A percentile compares a stretch with the other conserved stretches of the same genome.
These are phyloP conservation scores for Madurella fahalii DNA, from an alignment of 2,329 filamentous ascomycete genomes.

Conservation along the genomic window DNA sequence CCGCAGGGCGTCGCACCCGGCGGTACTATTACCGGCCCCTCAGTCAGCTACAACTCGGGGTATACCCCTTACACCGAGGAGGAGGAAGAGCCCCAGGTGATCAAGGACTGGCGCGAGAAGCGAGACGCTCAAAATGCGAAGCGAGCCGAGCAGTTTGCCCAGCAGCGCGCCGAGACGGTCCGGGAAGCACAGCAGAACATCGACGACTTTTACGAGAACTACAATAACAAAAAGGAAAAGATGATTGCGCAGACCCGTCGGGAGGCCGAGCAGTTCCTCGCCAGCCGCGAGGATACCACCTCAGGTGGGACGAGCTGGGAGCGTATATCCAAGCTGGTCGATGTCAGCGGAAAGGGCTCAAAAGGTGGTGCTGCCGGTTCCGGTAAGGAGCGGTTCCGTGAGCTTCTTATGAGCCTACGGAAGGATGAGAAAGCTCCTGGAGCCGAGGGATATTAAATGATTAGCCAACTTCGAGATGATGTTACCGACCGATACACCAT, in stretches of 20 bases:
- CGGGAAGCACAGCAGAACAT: conserved; percentile 90
- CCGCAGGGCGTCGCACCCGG: conserved; percentile 66
- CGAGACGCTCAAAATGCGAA: conserved; percentile 79
- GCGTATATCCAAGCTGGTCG: conserved; percentile 95
- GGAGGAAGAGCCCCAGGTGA: conserved; percentile 83
- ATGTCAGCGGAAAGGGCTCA: conserved; percentile 87
- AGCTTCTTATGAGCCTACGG: conserved; percentile 78
- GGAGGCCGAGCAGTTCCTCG: conserved; percentile 90
- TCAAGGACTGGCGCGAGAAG: conserved; percentile 88
- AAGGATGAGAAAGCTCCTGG: conserved; percentile 87
- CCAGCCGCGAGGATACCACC: conserved; percentile 83
- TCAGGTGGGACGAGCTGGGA: conserved; percentile 98
- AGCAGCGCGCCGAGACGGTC: conserved; percentile 80
- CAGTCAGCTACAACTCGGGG: conserved; percentile 59
- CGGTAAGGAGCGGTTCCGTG: conserved; percentile 94
- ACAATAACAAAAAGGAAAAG: conserved; percentile 98
- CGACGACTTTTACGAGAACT: conserved; percentile 99
- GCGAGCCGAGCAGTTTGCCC: conserved; percentile 76
- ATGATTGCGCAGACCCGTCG: conserved; percentile 79
- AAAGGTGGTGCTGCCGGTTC: conserved; percentile 84
- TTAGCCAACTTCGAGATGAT: not conserved
- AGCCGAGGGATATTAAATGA: conserved; percentile 55
- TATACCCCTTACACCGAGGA: conserved; percentile 55
- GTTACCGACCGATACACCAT: not conserved
- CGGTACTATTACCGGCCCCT: conserved; percentile 74